These are phyloP conservation scores for Cryptococcus floricola DNA, from an alignment of 1,284 basidiomycete species.

Conservation along the genomic window DNA sequence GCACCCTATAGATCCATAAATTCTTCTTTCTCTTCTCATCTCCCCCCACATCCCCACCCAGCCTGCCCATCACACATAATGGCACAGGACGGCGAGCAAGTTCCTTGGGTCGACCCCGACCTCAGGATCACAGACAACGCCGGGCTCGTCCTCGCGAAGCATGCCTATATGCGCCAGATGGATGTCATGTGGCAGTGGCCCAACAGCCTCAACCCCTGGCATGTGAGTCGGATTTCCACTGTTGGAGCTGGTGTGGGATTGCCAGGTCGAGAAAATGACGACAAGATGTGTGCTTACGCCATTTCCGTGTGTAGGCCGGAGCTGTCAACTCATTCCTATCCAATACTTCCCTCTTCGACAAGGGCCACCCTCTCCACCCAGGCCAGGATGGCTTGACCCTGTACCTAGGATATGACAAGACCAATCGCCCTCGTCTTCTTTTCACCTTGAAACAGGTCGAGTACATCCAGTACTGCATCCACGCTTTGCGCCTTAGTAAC, in stretches of 20 bases:
- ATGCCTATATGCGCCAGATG: constrained; percentile 38
- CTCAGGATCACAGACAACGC: neutral
- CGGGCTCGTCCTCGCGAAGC: constrained; percentile 20
- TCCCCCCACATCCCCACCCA: no score
- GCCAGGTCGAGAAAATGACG: neutral
- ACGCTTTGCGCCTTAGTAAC: constrained; percentile 65
- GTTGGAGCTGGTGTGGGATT: neutral
- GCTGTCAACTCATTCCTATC: constrained; percentile 67
- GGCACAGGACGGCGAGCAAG: no score
- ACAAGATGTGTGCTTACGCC: neutral
- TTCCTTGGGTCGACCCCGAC: neutral
- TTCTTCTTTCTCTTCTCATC: no score
- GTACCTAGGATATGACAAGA: constrained; percentile 61
- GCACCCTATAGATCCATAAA: no score
- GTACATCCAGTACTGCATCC: constrained; percentile 77
- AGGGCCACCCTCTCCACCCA: constrained; percentile 66
- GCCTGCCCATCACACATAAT: no score
- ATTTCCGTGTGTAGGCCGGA: constrained; percentile 31
- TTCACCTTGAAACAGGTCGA: constrained; percentile 78
- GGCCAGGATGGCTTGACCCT: constrained; percentile 64
- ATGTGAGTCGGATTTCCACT: constrained; percentile 23
- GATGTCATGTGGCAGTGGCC: constrained; percentile 41
- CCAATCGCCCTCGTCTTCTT: constrained; percentile 57
- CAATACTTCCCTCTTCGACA: constrained; percentile 61
- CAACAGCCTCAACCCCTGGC: constrained; percentile 17